Percentiles rank a stretch among this genome's conserved stretches.
Conservation (phyloP, 345 rosid genomes). For the Syzygium aromaticum region DNA sequence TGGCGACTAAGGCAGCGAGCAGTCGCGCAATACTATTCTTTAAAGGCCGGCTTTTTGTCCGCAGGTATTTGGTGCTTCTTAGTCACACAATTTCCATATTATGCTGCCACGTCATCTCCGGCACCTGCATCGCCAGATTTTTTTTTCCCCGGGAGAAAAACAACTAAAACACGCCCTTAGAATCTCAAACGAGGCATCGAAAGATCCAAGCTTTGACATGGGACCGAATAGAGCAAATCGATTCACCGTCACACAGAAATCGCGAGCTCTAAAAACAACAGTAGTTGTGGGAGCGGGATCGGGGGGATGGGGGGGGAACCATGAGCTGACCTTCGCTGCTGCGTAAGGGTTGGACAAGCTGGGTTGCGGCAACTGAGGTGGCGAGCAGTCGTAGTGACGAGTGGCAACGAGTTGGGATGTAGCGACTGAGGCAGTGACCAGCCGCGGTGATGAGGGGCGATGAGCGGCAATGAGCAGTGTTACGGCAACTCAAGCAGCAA, state of each 20-base stretch:
- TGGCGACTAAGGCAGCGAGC: no score
- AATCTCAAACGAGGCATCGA: background rate
- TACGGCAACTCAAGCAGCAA: no score
- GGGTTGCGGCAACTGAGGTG: no score
- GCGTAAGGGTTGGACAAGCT: constrained; percentile 36
- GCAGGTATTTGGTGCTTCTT: no score
- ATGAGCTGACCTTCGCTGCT: constrained; percentile 23
- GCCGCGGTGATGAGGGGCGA: no score
- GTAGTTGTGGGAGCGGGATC: background rate
- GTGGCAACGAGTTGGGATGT: no score
- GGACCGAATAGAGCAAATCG: background rate
- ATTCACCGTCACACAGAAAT: background rate
- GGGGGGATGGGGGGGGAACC: background rate
- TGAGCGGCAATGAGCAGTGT: no score
- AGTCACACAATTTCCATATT: constrained; percentile 30
- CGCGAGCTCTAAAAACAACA: background rate
- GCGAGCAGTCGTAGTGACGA: no score
- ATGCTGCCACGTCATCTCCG: constrained; percentile 84
- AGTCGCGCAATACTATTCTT: no score
- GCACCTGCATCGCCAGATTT: constrained; percentile 47
- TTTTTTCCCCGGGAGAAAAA: background rate
- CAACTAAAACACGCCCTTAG: constrained; percentile 3
- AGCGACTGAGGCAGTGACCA: no score
- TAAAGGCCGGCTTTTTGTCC: no score
- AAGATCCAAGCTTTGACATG: background rate